phyloP scores from a whole-genome alignment of 345 rosid species.

The Erucastrum elatum region DNA sequence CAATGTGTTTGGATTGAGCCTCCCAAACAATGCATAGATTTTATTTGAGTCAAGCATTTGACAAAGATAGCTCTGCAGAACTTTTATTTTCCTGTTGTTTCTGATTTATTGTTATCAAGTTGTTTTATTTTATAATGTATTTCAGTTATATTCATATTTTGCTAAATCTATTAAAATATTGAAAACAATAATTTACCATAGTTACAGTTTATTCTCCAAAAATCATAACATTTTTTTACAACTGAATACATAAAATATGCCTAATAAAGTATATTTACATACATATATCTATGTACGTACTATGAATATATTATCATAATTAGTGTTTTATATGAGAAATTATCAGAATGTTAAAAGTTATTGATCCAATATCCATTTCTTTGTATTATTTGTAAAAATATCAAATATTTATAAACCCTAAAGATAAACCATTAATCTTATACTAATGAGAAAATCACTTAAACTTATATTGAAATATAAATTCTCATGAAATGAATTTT shows the following conservation, averaged over 20 bases:
- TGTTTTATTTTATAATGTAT: not conserved
- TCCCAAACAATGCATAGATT: not conserved
- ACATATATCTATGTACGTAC: no score
- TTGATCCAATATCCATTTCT: not conserved
- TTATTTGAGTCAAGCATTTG: not conserved
- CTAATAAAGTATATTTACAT: no score
- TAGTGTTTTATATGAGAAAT: not conserved
- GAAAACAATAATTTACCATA: not conserved
- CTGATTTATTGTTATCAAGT: not conserved
- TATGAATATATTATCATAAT: no score
- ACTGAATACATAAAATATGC: not conserved
- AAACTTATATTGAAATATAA: not conserved
- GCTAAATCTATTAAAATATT: not conserved
- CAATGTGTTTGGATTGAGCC: slow-evolving; percentile 1
- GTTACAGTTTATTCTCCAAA: not conserved
- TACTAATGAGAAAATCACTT: not conserved
- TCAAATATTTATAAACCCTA: not conserved
- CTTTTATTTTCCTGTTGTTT: not conserved
- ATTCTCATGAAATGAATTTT: not conserved
- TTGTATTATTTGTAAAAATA: not conserved
- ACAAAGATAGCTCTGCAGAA: not conserved
- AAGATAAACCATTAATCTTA: not conserved
- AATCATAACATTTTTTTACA: not conserved
- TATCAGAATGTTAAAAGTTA: not conserved
- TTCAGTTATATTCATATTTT: not conserved